Percentiles rank a stretch among this genome's conserved stretches.
Conservation (phyloP, 805 yeast species). For the Yarrowia porcina region DNA sequence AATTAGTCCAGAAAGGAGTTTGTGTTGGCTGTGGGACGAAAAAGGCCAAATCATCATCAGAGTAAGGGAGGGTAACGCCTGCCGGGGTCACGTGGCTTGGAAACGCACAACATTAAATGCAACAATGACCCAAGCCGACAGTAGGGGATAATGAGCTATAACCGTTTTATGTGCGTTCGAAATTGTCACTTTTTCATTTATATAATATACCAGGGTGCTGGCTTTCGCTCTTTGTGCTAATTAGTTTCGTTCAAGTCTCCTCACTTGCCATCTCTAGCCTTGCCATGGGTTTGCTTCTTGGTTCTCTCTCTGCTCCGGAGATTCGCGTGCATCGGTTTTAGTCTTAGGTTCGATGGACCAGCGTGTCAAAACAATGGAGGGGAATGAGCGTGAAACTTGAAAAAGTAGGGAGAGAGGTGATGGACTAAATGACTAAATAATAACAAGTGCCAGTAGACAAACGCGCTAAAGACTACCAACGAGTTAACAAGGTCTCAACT, state of each 20-base stretch:
- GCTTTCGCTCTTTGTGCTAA: neutral
- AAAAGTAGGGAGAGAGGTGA: no score
- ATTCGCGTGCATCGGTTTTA: constrained; percentile 21
- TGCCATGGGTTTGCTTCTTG: neutral
- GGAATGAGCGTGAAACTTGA: neutral
- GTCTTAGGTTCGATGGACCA: constrained; percentile 14
- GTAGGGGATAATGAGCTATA: neutral
- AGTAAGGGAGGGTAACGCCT: constrained; percentile 19
- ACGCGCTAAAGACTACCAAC: neutral
- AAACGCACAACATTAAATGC: constrained; percentile 11
- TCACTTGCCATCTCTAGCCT: neutral
- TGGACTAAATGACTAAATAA: no score
- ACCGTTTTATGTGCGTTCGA: no score
- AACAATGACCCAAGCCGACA: neutral
- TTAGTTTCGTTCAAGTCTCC: neutral
- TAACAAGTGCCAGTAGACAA: neutral
- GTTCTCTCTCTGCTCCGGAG: neutral
- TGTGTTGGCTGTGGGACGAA: constrained; percentile 25
- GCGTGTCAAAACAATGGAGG: constrained; percentile 16
- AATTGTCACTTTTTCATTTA: neutral
- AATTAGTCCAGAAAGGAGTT: constrained; percentile 25
- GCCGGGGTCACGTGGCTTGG: constrained; percentile 11
- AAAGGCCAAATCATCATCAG: constrained; percentile 26
- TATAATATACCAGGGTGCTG: neutral
- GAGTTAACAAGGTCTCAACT: no score